phyloP scores from a whole-genome alignment of 495 filamentous ascomycete species.

The Podospora sp. region DNA sequence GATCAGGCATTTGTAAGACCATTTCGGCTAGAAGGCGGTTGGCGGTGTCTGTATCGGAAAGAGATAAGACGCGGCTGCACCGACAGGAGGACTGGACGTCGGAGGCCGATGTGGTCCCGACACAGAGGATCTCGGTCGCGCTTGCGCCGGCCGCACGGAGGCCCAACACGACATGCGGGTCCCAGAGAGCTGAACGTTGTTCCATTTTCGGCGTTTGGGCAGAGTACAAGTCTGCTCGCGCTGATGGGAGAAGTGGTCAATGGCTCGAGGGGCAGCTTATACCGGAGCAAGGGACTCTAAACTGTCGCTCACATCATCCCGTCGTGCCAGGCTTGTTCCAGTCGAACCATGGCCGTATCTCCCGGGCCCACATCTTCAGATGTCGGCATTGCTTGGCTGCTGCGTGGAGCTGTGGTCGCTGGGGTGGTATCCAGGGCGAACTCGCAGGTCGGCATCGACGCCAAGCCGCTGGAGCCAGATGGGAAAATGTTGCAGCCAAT shows the following conservation, averaged over 20 bases:
- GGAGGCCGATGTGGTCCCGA: background rate
- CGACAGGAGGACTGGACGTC: background rate
- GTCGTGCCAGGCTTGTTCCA: background rate
- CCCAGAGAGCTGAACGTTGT: background rate
- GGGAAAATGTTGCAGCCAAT: background rate
- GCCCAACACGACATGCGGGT: background rate
- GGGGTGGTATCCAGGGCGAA: background rate
- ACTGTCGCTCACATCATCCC: background rate
- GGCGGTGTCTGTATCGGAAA: background rate
- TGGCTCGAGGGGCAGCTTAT: background rate
- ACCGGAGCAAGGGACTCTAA: background rate
- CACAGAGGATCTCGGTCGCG: background rate
- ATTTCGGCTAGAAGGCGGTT: constrained; percentile 20
- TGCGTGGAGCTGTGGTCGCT: background rate
- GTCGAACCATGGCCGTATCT: background rate
- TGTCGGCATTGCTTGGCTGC: background rate
- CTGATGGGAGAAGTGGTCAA: too few relatives aligned
- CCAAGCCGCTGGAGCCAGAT: background rate
- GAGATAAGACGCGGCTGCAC: background rate
- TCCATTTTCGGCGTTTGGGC: background rate
- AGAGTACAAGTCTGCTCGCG: too few relatives aligned
- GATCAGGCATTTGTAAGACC: constrained; percentile 19
- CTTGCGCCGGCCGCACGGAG: background rate
- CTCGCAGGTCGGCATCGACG: background rate
- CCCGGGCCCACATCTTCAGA: background rate